Percentiles rank a stretch among this genome's conserved stretches.
Evolutionary conservation across 2,329 filamentous ascomycete genomes (phyloP).

Genomic region (Exophiala xenobiotica): DNA sequence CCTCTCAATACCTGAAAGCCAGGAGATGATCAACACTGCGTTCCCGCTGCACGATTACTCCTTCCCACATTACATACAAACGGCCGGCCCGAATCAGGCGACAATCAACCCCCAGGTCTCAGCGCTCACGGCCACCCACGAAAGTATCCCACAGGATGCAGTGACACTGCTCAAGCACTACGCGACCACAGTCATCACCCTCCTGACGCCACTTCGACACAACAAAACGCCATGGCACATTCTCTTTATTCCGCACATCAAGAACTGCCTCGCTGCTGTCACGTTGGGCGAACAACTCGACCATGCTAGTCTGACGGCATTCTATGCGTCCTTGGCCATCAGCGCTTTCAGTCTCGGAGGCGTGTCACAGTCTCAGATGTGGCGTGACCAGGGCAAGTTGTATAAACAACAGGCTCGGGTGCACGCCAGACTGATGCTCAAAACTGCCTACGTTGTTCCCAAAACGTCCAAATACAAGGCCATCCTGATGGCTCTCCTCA

Average conservation of each 20-base stretch:
- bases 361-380: constrained; percentile 32
- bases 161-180: constrained; percentile 43
- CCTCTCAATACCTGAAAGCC: neutral
- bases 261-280: constrained; percentile 45
- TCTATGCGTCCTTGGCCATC: constrained; percentile 44
- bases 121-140: neutral
- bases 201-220: constrained; percentile 34
- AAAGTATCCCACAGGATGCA: constrained; percentile 34
- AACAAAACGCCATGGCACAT: constrained; percentile 48
- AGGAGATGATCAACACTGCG: neutral
- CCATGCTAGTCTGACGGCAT: constrained; percentile 40
- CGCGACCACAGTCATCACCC: constrained; percentile 36
- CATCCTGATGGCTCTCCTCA: constrained; percentile 47
- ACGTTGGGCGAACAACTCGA: constrained; percentile 43
- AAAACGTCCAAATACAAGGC: constrained; percentile 47
- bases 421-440: constrained; percentile 35
- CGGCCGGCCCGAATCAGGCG: neutral
- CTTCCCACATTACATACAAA: neutral
- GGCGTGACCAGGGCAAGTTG: constrained; percentile 34
- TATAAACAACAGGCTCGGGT: neutral
- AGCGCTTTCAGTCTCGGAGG: constrained; percentile 45
- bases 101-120: neutral
- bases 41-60: neutral
- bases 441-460: constrained; percentile 37
- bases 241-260: constrained; percentile 44